These are phyloP conservation scores for Podospora comata DNA, from an alignment of 495 filamentous ascomycete species.

Conservation along the genomic window DNA sequence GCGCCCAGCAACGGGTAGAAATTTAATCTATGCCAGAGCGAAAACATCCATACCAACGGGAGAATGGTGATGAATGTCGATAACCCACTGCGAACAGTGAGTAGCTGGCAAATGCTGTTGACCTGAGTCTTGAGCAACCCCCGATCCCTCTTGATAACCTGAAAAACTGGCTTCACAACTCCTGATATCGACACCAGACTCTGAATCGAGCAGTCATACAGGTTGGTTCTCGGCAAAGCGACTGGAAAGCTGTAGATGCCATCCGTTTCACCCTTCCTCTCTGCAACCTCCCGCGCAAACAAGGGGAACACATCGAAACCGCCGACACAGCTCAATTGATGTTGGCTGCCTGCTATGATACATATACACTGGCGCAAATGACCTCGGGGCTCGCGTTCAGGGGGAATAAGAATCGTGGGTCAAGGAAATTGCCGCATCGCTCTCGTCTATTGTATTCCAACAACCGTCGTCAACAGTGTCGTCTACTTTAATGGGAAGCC, in stretches of 20 bases:
- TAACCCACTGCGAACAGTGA: slow-evolving; percentile 30
- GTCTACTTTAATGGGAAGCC: slow-evolving; percentile 43
- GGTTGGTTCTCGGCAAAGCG: too few species aligned
- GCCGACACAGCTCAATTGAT: slow-evolving; percentile 34
- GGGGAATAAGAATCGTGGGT: slow-evolving; percentile 17
- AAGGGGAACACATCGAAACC: slow-evolving; percentile 1
- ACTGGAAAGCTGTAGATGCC: too few species aligned
- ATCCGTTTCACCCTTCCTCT: not conserved
- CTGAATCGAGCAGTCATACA: not conserved
- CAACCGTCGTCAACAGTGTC: slow-evolving; percentile 11
- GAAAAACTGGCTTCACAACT: not conserved
- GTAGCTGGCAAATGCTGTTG: slow-evolving; percentile 31
- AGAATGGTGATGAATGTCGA: slow-evolving; percentile 31
- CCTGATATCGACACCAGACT: not conserved
- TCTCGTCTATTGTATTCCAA: slow-evolving; percentile 21
- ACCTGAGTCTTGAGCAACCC: slow-evolving; percentile 13
- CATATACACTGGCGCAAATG: slow-evolving; percentile 22
- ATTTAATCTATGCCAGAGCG: slow-evolving; percentile 38
- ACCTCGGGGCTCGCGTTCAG: slow-evolving; percentile 13
- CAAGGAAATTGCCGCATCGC: slow-evolving; percentile 21
- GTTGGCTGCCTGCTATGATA: slow-evolving; percentile 35
- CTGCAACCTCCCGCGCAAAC: slow-evolving; percentile 10
- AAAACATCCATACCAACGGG: slow-evolving; percentile 36
- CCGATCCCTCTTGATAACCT: not conserved
- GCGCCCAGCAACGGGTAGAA: slow-evolving; percentile 38